These are phyloP conservation scores for Quambalaria eucalypti DNA, from an alignment of 1,284 basidiomycete genomes.

Conservation along the genomic window DNA sequence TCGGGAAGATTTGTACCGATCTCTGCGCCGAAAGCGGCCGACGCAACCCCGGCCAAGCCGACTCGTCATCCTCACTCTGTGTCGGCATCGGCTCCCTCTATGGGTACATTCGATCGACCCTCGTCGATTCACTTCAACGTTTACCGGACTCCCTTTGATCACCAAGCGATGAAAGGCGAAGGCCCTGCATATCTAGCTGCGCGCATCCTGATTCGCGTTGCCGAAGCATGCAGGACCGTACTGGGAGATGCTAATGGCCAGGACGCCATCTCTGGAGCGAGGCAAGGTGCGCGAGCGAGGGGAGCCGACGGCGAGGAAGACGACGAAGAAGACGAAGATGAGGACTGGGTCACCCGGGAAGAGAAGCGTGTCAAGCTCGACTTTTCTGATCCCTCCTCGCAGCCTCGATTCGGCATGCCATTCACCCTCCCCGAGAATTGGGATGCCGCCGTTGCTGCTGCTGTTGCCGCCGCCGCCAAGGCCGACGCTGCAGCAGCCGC, in stretches of 20 bases:
- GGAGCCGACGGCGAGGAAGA: background rate
- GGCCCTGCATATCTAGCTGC: background rate
- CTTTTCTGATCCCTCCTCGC: too few relatives aligned
- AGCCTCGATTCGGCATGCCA: background rate
- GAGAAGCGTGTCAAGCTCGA: conserved; percentile 1
- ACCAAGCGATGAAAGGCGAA: background rate
- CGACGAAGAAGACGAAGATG: background rate
- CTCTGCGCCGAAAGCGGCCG: too few relatives aligned
- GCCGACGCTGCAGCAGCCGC: background rate
- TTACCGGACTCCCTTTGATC: background rate
- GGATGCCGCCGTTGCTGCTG: background rate
- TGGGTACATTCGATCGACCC: background rate
- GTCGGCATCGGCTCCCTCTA: background rate
- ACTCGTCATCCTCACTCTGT: background rate
- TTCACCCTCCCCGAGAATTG: background rate
- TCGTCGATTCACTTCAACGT: background rate
- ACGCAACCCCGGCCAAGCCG: background rate
- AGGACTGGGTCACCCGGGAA: background rate
- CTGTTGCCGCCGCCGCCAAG: background rate
- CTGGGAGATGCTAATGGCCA: background rate
- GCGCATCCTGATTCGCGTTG: background rate
- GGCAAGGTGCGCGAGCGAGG: too few relatives aligned
- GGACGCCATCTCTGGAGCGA: too few relatives aligned
- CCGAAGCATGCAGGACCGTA: background rate
- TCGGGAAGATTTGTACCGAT: background rate